Percentiles rank a stretch among this genome's conserved stretches.
Evolutionary conservation across 2,329 filamentous ascomycete genomes (phyloP).

Genomic region (Hypoxylon sp.): DNA sequence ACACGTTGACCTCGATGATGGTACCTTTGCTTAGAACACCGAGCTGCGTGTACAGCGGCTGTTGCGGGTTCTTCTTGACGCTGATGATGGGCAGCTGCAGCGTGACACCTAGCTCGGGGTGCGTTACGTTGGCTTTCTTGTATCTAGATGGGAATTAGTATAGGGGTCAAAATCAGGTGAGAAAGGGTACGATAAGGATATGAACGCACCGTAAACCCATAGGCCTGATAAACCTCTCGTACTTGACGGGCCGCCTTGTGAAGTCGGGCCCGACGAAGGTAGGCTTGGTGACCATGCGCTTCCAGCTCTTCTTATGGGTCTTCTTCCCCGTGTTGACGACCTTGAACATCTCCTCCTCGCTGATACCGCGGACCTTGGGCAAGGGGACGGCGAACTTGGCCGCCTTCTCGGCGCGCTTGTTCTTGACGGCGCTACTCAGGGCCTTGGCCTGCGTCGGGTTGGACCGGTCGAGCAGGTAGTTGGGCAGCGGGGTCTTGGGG

Average conservation of each 20-base stretch:
- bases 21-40: conserved; percentile 91
- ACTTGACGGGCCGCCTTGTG: conserved; percentile 85
- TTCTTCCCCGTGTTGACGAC: conserved; percentile 97
- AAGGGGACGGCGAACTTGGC: conserved; percentile 93
- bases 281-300: conserved; percentile 81
- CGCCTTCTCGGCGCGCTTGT: conserved; percentile 93
- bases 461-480: conserved; percentile 92
- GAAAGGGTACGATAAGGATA: background rate
- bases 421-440: conserved; percentile 89
- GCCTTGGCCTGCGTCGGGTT: conserved; percentile 75
- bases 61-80: conserved; percentile 81
- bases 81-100: conserved; percentile 86
- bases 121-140: conserved; percentile 82
- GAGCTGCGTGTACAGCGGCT: conserved; percentile 91
- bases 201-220: conserved; percentile 72
- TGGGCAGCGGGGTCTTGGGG: conserved; percentile 84
- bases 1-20: conserved; percentile 88
- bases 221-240: conserved; percentile 77
- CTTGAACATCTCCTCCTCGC: conserved; percentile 98
- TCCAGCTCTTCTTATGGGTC: conserved; percentile 83
- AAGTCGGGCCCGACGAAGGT: conserved; percentile 95
- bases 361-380: conserved; percentile 93
- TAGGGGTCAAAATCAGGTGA: background rate
- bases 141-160: conserved; percentile 64
- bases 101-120: conserved; percentile 87